Base-by-base conservation (phyloP, 73 alveolate species). In the Blepharisma stoltei region DNA sequence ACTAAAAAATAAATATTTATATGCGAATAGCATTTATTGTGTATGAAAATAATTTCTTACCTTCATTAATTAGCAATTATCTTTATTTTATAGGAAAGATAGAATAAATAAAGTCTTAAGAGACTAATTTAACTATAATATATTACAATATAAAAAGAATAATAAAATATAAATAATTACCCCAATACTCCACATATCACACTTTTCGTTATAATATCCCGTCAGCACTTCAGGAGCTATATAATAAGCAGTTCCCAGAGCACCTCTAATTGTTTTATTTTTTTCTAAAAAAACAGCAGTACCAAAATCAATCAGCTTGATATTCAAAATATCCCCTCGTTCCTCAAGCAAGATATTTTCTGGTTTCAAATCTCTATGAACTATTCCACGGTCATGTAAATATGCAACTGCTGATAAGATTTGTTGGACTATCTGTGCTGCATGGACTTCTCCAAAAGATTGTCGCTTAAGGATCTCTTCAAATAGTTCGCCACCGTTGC, bases 221-320 rank as follows among this genome's bases (percentile, higher is more conserved):
- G 76, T 82, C 55, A 87, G 44, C n/a, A 87, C 88, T 65, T 87
- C 94, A 4, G 94, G 94, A 0, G 92, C 89, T 8, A 87, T 83
- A 71, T 83, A 87, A 83, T 87, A 83, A 65, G 83, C 78, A 6
- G 83, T 65, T 0, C 83, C 83, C 67, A 70, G 49, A 25, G 68
- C 78, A 50, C 71, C 85, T 6, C 77, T 65, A 88, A 83, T 83
- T 53, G 65, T 77, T 78, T 83, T 78, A 81, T 81, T 78, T 69
- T 83, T 68, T 25, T 83, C 67, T 54, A 78, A 79, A 68, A 68
- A 83, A 65, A 81, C 54, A 0, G 90, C 90, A 5, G 83, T 78
- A 6, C 90, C 90, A 83, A 83, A 83, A 78, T 83, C 90, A 48
- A 83, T 83, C 54, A 55, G 55, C 55, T 83, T 83, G 25, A 82